Evolutionary conservation across 164 flowering plant species (phyloP).

Genomic region (Vitis cinerea): DNA sequence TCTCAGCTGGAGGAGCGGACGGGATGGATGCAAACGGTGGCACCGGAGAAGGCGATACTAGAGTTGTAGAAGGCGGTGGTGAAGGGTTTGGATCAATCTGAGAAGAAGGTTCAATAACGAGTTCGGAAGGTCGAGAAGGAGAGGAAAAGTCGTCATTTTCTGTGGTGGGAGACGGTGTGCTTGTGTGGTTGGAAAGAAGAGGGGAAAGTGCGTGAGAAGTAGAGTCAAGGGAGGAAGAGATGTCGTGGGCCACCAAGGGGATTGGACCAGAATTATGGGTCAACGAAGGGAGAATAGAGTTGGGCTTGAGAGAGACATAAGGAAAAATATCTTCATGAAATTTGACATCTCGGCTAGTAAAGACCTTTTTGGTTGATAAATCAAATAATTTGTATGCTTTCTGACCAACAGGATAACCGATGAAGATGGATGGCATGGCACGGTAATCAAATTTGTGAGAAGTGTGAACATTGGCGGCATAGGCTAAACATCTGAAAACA

Average conservation of each 20-base stretch:
- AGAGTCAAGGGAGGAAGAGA: too few relatives aligned
- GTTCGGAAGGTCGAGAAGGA: neutral
- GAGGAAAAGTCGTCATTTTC: neutral
- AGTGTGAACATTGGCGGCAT: too few relatives aligned
- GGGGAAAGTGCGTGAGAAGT: too few relatives aligned
- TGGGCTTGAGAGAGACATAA: too few relatives aligned
- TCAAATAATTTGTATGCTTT: conserved; percentile 7
- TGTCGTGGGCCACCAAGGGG: too few relatives aligned
- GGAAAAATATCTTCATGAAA: too few relatives aligned
- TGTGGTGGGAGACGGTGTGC: neutral
- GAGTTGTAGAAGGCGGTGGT: too few relatives aligned
- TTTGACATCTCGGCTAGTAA: neutral
- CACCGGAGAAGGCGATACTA: too few relatives aligned
- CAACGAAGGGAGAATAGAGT: too few relatives aligned
- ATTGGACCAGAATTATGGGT: too few relatives aligned
- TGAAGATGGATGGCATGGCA: neutral
- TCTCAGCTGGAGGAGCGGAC: neutral
- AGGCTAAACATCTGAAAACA: too few relatives aligned
- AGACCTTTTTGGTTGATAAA: conserved; percentile 7
- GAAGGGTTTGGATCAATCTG: neutral
- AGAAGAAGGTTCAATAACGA: neutral
- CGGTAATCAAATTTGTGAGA: neutral
- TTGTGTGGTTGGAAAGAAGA: neutral
- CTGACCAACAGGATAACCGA: neutral
- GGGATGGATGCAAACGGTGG: too few relatives aligned